A percentile compares a stretch with the other conserved stretches of the same genome.
Evolutionary conservation across 176 grass and related monocot genomes (phyloP).

Genomic region (Pontederia crassipes): DNA sequence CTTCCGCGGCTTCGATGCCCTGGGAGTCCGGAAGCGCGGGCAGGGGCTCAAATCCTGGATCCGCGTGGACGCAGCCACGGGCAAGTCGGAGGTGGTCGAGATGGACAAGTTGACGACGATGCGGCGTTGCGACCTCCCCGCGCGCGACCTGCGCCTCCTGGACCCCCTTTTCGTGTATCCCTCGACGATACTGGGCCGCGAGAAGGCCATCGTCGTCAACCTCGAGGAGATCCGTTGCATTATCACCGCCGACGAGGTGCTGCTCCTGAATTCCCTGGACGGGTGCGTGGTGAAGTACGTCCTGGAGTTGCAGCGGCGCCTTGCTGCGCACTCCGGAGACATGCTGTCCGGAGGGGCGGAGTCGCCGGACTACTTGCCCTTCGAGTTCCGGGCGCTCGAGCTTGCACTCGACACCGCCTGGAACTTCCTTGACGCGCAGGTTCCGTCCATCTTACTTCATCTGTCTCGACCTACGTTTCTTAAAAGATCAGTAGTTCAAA

Average conservation of each 20-base stretch:
- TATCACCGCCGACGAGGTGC: slow-evolving; percentile 88
- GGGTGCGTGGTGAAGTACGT: slow-evolving; percentile 78
- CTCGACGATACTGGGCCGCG: slow-evolving; percentile 66
- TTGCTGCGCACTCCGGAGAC: slow-evolving; percentile 24
- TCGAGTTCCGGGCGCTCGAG: slow-evolving; percentile 94
- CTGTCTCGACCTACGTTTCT: not conserved
- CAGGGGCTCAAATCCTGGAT: slow-evolving; percentile 77
- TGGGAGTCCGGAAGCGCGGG: slow-evolving; percentile 62
- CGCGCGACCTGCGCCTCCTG: slow-evolving; percentile 88
- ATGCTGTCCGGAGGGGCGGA: slow-evolving; percentile 5
- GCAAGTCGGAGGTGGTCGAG: slow-evolving; percentile 52
- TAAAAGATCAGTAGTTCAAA: no score
- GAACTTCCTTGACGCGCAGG: slow-evolving; percentile 80
- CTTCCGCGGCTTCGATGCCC: slow-evolving; percentile 36
- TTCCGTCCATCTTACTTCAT: slow-evolving; percentile 3
- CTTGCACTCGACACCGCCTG: slow-evolving; percentile 87
- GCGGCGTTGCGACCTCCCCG: slow-evolving; percentile 85
- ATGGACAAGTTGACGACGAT: slow-evolving; percentile 85
- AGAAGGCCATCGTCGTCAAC: slow-evolving; percentile 91
- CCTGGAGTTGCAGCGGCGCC: slow-evolving; percentile 72
- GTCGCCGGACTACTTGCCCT: slow-evolving; percentile 50
- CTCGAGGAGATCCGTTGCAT: slow-evolving; percentile 91
- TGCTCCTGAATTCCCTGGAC: slow-evolving; percentile 80
- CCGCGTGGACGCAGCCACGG: slow-evolving; percentile 61
- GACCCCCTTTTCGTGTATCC: slow-evolving; percentile 96